Evolutionary conservation across 306 rosid genomes (phyloP), one percentile per base, ranked within the genome.

Genomic region (Prunus armeniaca): DNA sequence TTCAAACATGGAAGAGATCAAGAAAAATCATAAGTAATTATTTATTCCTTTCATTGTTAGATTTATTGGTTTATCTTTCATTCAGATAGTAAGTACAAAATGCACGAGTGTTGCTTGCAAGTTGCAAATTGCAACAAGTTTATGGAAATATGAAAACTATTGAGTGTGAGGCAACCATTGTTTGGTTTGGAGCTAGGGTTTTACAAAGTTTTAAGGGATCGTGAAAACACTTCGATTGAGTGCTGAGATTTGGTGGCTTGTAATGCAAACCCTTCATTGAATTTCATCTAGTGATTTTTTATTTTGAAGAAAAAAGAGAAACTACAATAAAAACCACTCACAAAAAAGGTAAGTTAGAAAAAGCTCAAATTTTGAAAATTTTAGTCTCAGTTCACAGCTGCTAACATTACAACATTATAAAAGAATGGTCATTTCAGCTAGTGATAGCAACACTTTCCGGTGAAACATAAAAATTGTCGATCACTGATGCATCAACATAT

Each of bases 21-120:
- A 89, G 92, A 92, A 91, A 86, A 95, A 91, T 82, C 99, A 95
- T 82, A 95, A 90, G 97, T 94, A 94, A 86, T 74, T 67, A 49
- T 69, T 19, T 56, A 24, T 55, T 55, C 52, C 52, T 47, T 67
- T 38, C 11, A 28, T 72, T 67, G 43, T 55, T 28, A 60, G 60
- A 27, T 54, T 46, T 38, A 71, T 73, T 22, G 34, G 22, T 15
- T 14, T 30, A 19, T 52, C 55, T 76, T 18, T 51, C 67, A 70
- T 22, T 24, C 17, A 34, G 68, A 32, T 32, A 25, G 17, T 61
- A 71, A 19, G 51, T 22, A 55, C 69, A 38, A 27, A 25, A 30
- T 60, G 41, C 63, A 57, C 65, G 60, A 57, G 45, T 62, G 3
- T 51, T 22, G 62, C 56, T 56, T 75, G 69, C 34, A 64, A 51